Evolutionary conservation across 2,329 filamentous ascomycete species (phyloP), one percentile per base, ranked within the genome.

Genomic region (Claviceps cyperi): DNA sequence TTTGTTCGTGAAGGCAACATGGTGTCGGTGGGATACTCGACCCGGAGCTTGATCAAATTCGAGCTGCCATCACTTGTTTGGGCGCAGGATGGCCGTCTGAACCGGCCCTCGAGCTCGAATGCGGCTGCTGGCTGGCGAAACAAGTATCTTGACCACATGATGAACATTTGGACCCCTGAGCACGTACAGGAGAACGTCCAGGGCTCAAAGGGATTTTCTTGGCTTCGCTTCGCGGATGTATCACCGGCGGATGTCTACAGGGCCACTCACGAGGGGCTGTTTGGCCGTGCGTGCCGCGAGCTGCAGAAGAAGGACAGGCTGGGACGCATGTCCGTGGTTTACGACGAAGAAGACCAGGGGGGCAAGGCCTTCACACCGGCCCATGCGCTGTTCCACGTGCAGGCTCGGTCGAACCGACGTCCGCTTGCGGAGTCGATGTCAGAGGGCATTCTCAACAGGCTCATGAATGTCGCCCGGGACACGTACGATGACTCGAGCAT

Each of bases 121-220:
- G 62, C 70, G 3, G 77, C 71, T 54, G 88, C 86, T 45, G 91
- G 91, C 3, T 95, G 92, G 77, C 78, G 78, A 52, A 81, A 77
- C 58, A 86, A 84, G 63, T 88, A 84, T 56, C 67, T 97, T 21
- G 70, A 78, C 35, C 82, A 94, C 56, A 69, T 94, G 66, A 83
- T 97, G 81, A 96, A 94, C 61, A 82, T 98, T 48, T 98, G 87
- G 82, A 80, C 81, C 1, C 83, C 87, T 0, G 82, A 91, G 47
- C 80, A 96, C 58, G 77, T 96, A 43, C 74, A 75, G 13, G 70
- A 79, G 46, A 87, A 80, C 56, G 66, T 75, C 11, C 70, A 74
- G 21, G 74, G 76, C 1, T 73, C 76, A 47, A 77, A 80, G 14
- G 76, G 81, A 2, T 97, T 97, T 65, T 91, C 90, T 0, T 98